Conservation (phyloP, 2,329 filamentous ascomycete genomes). For the Cladosporium cucumerinum region DNA sequence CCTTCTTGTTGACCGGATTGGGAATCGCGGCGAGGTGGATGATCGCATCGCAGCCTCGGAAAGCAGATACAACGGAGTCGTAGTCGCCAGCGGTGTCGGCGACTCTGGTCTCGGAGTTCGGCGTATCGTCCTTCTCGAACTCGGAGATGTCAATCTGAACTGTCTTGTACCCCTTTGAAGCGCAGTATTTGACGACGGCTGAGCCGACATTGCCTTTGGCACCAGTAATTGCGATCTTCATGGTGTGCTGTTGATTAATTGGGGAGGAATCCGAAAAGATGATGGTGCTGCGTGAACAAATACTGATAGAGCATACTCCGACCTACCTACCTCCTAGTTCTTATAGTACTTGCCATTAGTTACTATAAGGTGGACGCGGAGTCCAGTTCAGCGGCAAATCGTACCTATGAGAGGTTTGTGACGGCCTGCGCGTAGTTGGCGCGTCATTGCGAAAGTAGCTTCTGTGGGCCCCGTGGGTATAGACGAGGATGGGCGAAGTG, state of each 20-base stretch:
- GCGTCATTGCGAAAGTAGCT: neutral
- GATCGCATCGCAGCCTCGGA: conserved; percentile 38
- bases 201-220: conserved; percentile 36
- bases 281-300: neutral
- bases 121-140: conserved; percentile 21
- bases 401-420: neutral
- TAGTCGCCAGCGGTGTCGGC: conserved; percentile 36
- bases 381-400: neutral
- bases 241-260: neutral
- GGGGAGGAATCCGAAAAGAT: neutral
- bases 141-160: conserved; percentile 37
- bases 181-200: conserved; percentile 33
- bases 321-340: too few relatives aligned
- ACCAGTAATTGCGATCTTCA: conserved; percentile 42
- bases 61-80: conserved; percentile 32
- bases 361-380: neutral
- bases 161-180: conserved; percentile 34
- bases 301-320: neutral
- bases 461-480: neutral
- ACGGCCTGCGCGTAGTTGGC: neutral
- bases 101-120: conserved; percentile 36
- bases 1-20: conserved; percentile 34
- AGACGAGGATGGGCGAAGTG: neutral
- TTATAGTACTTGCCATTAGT: too few relatives aligned
- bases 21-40: conserved; percentile 41